These are phyloP conservation scores for Mucor sp. DNA, from an alignment of 371 early-diverging fungal genomes.

Conservation along the genomic window DNA sequence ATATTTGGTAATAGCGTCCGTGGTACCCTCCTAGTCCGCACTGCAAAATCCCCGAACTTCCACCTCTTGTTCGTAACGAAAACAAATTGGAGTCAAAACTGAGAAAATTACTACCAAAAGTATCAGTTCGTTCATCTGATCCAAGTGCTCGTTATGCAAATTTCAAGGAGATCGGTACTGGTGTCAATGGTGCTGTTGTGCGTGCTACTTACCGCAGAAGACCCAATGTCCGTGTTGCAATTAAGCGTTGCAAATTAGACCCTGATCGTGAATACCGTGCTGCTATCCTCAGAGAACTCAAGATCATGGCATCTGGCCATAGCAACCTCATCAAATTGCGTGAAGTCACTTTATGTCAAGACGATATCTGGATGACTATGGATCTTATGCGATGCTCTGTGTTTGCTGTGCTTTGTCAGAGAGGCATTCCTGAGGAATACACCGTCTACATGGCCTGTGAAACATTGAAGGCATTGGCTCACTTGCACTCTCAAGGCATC, in stretches of 20 bases:
- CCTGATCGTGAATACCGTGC: constrained; percentile 48
- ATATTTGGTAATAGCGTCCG: constrained; percentile 28
- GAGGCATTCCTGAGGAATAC: constrained; percentile 48
- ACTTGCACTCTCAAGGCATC: constrained; percentile 47
- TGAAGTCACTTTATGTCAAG: constrained; percentile 43
- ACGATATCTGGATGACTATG: constrained; percentile 51
- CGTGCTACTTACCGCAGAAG: constrained; percentile 36
- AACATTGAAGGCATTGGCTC: constrained; percentile 40
- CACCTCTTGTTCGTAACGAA: constrained; percentile 28
- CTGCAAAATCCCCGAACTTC: constrained; percentile 29
- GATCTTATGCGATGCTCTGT: constrained; percentile 52
- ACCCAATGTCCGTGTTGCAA: constrained; percentile 38
- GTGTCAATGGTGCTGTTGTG: constrained; percentile 53
- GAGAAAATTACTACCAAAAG: constrained; percentile 35
- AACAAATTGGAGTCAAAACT: constrained; percentile 33
- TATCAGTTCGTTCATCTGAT: constrained; percentile 37
- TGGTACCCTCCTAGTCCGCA: constrained; percentile 42
- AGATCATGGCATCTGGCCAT: constrained; percentile 51
- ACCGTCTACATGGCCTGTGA: constrained; percentile 43
- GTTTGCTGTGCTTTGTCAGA: constrained; percentile 47
- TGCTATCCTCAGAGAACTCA: constrained; percentile 47
- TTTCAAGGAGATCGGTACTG: constrained; percentile 49
- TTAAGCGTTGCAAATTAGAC: constrained; percentile 49
- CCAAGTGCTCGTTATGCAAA: constrained; percentile 36
- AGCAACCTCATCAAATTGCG: constrained; percentile 43